Base-by-base conservation (phyloP, 2,329 filamentous ascomycete genomes). In the Cladorrhinum sp. region DNA sequence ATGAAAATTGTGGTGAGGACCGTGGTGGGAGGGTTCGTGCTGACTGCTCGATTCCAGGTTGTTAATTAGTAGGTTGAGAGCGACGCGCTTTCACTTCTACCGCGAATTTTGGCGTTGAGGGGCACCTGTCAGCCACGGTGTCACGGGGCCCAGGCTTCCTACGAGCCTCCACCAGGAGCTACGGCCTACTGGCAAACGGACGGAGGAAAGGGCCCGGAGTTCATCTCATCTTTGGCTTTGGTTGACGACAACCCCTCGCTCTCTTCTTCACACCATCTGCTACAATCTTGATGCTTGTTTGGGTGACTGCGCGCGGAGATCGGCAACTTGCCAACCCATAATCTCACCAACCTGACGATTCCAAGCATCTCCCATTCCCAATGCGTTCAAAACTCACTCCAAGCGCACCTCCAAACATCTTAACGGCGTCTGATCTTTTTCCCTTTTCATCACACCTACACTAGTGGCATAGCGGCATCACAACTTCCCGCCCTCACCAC, bases 61-160 rank as follows among this genome's bases (percentile, higher is more conserved):
- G 8, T 45, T 18, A 45, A 22, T 3, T 45, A 20, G 41, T 22
- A 8, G 41, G 3, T 22, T 13, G 41, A 22, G 18, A n/a, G 18
- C 6, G 41, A 45, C 41, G 41, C 41, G 41, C 16, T 4, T 20
- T 18, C 41, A n/a, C 20, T 20, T 13, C 24, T 7, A 41, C 48
- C 60, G 56, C 32, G 52, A 50, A 24, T 58, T 56, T 62, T 62
- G 60, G 60, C 52, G 60, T 62, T 58, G 55, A 51, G 29, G 59
- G 55, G 55, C 51, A 29, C 8, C 27, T 18, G 41, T n/a, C 41
- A 45, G n/a, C 29, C 41, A 45, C 41, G 41, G 41, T 45, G 18
- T 45, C 41, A 45, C 41, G 41, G 41, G 41, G 41, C 4, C 41
- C 20, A 13, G 13, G 29, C 13, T 6, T 13, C 7, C 29, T 32